Evolutionary conservation across 192 early-diverging fungal genomes (phyloP), one percentile per base, ranked within the genome.

Genomic region (Backusella australiensis): DNA sequence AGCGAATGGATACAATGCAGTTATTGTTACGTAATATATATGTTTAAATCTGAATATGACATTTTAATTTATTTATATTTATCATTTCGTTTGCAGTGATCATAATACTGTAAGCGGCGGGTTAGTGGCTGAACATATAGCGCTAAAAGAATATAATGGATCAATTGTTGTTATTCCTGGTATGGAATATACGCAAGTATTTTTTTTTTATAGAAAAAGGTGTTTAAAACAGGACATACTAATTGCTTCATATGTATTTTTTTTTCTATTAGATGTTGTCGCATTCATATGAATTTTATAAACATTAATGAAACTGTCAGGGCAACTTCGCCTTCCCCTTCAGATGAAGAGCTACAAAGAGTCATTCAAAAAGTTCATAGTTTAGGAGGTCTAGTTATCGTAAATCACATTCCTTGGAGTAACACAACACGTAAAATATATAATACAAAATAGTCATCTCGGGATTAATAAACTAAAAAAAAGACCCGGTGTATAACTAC

Each of bases 361-460:
- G 90, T 87, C 0, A 94, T 94, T 53, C 74, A 82, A 36, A 82
- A 83, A 69, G 83, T 85, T 12, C 92, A 94, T 75, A 84, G 83
- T 44, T 70, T 92, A 19, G 92, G 92, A 44, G 92, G 92, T 0
- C 71, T 94, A 15, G 92, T 90, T 0, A 90, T 92, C 67, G 90
- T 92, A 4, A 94, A 94, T 79, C 92, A 94, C 75, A 91, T 94
- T 68, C 92, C 92, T 0, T 94, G 92, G 92, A 90, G 89, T 70
- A 92, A 91, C 77, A 80, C 83, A 5, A 91, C 89, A 39, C 82
- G 86, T 86, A 80, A 56, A 21, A 19, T 49, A 44, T 44, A 65
- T 63, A 63, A 63, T 63, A 63, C 23, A 63, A 12, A 29, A 26
- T 29, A 63, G 11, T 2, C 21, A 26, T 12, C 56, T 26, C 56